These are phyloP conservation scores for Stentor roeselii DNA, from an alignment of 73 alveolate genomes.

Conservation along the genomic window DNA sequence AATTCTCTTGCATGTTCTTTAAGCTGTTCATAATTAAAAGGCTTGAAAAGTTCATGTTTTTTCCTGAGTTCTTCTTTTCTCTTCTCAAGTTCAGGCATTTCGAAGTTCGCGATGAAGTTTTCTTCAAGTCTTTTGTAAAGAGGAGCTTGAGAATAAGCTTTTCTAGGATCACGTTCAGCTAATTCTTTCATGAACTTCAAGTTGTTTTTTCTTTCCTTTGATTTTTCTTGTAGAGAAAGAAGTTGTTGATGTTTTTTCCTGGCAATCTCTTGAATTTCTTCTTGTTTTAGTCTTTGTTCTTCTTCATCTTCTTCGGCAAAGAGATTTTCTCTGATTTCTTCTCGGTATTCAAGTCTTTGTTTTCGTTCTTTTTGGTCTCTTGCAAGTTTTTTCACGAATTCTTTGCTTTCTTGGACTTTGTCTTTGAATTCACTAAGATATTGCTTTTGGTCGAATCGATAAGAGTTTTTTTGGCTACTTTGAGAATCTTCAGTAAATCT, in stretches of 20 bases:
- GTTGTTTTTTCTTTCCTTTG: conserved; percentile 1
- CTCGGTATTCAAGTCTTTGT: neutral
- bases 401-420: neutral
- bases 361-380: neutral
- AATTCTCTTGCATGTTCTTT: neutral
- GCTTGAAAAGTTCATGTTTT: conserved; percentile 1
- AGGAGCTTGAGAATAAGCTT: conserved; percentile 10
- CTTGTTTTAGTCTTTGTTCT: conserved; percentile 5
- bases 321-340: neutral
- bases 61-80: conserved; percentile 4
- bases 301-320: neutral
- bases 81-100: conserved; percentile 16
- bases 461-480: neutral
- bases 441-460: neutral
- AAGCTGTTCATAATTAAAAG: neutral
- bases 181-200: neutral
- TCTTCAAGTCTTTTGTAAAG: neutral
- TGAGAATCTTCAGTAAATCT: no score
- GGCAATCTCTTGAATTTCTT: neutral
- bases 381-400: no score
- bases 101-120: neutral
- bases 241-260: neutral
- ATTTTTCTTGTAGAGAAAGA: neutral
- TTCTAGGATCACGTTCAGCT: neutral
- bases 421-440: neutral